These are phyloP conservation scores for Parathielavia appendiculata DNA, from an alignment of 495 filamentous ascomycete genomes.

Conservation along the genomic window DNA sequence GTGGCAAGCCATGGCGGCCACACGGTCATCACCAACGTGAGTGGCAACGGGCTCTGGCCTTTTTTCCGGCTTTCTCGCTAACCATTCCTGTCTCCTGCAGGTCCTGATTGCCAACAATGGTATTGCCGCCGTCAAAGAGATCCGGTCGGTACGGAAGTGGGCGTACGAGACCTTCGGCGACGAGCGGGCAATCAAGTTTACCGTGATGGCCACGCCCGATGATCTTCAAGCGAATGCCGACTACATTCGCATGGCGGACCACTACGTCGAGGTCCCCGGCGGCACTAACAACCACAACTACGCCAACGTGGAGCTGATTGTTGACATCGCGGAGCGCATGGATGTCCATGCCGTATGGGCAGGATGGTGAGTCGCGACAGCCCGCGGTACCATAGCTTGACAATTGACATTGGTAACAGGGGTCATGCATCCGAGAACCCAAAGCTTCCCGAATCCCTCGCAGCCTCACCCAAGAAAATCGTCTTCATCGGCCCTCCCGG, in stretches of 20 bases:
- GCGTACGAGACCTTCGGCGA: conserved; percentile 99
- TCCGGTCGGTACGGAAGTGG: conserved; percentile 98
- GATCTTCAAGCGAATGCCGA: conserved; percentile 96
- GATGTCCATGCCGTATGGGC: conserved; percentile 98
- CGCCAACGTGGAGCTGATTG: conserved; percentile 98
- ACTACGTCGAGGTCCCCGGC: conserved; percentile 98
- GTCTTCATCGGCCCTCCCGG: conserved; percentile 98
- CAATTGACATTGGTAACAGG: conserved; percentile 45
- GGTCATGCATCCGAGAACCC: conserved; percentile 99
- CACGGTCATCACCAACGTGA: conserved; percentile 94
- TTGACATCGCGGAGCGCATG: conserved; percentile 99
- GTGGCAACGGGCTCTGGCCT: conserved; percentile 23
- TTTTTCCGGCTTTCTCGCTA: not conserved
- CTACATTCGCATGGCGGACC: conserved; percentile 98
- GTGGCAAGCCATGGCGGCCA: conserved; percentile 85
- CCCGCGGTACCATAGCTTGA: not conserved
- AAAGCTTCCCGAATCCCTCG: conserved; percentile 89
- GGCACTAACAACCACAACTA: conserved; percentile 99
- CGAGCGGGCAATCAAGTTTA: conserved; percentile 97
- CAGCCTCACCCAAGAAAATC: conserved; percentile 94
- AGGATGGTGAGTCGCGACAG: conserved; percentile 68
- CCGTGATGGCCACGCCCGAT: conserved; percentile 99
- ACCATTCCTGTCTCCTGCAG: conserved; percentile 39
- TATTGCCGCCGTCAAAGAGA: conserved; percentile 99
- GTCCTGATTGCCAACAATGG: conserved; percentile 99